phyloP scores from a whole-genome alignment of 2,329 filamentous ascomycete species.

The Ophiostoma novo-ulmi region DNA sequence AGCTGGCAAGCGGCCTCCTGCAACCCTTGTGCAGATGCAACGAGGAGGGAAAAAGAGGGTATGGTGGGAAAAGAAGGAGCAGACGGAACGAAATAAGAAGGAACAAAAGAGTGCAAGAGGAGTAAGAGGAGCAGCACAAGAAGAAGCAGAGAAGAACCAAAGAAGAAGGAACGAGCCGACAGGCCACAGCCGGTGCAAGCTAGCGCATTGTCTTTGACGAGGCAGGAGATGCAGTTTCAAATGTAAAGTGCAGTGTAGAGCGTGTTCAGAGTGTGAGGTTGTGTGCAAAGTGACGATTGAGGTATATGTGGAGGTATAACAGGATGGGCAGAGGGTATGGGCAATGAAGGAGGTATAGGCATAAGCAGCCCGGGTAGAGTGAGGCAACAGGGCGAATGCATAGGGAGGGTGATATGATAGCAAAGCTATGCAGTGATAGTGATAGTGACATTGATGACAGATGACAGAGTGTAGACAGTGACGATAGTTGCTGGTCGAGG shows the following conservation, averaged over 20 bases:
- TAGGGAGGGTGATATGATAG: too few relatives aligned
- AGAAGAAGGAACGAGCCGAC: not conserved
- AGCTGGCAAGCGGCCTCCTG: conserved; percentile 2
- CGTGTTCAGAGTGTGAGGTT: not conserved
- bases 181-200: not conserved
- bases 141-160: not conserved
- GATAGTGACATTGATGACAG: not conserved
- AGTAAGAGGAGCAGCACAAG: not conserved
- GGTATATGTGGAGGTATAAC: not conserved
- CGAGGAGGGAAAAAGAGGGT: not conserved
- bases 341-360: not conserved
- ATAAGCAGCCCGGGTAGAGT: not conserved
- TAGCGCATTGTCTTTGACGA: not conserved
- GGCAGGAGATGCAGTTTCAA: not conserved
- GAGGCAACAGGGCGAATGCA: too few relatives aligned
- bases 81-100: not conserved
- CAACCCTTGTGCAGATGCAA: conserved; percentile 2
- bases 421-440: not conserved
- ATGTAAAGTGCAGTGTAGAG: not conserved
- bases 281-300: not conserved
- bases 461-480: not conserved
- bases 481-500: not conserved
- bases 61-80: not conserved
- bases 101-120: not conserved
- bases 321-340: not conserved